Base-by-base conservation (phyloP, 345 rosid genomes). In the Rhodomyrtus tomentosa region DNA sequence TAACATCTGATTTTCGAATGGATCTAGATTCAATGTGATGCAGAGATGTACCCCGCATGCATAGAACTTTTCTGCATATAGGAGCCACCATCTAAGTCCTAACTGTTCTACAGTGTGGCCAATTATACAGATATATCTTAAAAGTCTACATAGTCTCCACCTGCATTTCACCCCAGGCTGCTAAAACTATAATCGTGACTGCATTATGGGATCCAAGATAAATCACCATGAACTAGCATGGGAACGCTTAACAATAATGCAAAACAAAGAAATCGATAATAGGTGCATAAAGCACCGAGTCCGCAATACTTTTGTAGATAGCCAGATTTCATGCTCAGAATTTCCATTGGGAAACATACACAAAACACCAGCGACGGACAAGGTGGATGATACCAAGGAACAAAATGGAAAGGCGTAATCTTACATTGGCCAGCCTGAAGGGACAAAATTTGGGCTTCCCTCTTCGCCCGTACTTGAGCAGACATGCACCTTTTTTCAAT, bases 401-500 rank as follows among this genome's bases (percentile, higher is more conserved):
- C 49, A 73, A 54, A 32, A 68, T 15, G 49, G 55, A 84, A 68
- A 36, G 45, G 45, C 45, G 10, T 36, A 48, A 50, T 84, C 94
- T 92, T 90, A 94, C 98, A 90, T 91, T 92, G 84, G 98, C 89
- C 84, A 94, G 93, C 82, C 93, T 91, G 89, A 94, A 93, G 76
- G 96, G 98, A 83, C 96, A 94, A 90, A 92, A 92, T 85, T 93
- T 94, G 81, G 96, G 98, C 87, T 94, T 94, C 84, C 98, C 98
- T 84, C 96, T 91, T 56, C 98, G 92, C 80, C 98, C 98, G 85
- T 94, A 93, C 90, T 94, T 94, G 85, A 94, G 93, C 88, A 94
- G 88, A 81, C 86, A 89, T 27, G 98, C 95, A 55, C 98, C 98
- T 84, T 93, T 94, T 90, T 93, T 94, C 50, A 94, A 89, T 79